Base-by-base conservation (phyloP, 306 rosid species). In the Cyclanthera cordifolia region DNA sequence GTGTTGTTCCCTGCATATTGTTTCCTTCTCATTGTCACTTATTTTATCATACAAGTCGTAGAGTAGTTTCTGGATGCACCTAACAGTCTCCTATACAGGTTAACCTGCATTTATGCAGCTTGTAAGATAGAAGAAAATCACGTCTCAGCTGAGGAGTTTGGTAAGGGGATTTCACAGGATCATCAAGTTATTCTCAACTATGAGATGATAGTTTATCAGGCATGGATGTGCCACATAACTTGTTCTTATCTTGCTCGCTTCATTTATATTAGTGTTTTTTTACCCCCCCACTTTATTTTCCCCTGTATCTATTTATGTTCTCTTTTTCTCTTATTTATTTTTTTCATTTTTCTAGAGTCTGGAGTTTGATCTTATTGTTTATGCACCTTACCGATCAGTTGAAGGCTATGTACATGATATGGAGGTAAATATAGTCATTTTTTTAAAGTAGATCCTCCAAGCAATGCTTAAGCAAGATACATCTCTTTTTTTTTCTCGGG, bases 141-240 rank as follows among this genome's bases (percentile, higher is more conserved):
- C 53, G 97, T 93, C 8, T 93, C 99, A 43, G 97, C 96, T n/a
- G 99, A 94, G 91, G 99, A 93, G 99, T 91, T 90, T 55, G 99
- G 99, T 79, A 90, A 90, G 85, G 97, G 99, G 82, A 94, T 94
- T 76, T 88, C 94, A 24, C 96, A 94, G 88, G 99, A 94, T 78
- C 96, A 94, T 81, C 97, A 88, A 85, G 79, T 94, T 93, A 94
- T 94, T 88, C 99, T 93, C 95, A 88, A 86, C 81, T 83, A 90
- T 75, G 99, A 94, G 99, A 88, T 93, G 95, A 87, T 87, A 75
- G 89, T 94, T 75, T 94, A 90, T 83, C 96, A 90, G 99, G 97
- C 96, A 94, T 83, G 99, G 81, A 83, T 74, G 76, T 82, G 84
- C 82, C 76, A 71, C 79, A 76, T 30, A 20, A 63, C 71, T 77